Evolutionary conservation across 495 filamentous ascomycete species (phyloP).

Genomic region (Penicilliopsis zonata): DNA sequence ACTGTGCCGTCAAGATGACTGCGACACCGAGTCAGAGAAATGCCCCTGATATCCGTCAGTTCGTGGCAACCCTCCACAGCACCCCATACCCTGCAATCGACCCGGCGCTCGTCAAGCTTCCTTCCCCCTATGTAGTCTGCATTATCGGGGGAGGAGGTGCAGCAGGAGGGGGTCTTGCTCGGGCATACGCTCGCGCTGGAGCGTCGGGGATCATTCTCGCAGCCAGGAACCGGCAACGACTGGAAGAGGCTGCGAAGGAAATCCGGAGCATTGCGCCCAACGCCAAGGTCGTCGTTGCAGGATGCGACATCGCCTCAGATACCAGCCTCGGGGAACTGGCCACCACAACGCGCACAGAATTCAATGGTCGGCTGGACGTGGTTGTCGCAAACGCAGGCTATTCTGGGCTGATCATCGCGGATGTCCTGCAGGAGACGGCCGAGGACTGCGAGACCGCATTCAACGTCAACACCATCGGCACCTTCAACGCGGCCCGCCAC

Average conservation of each 20-base stretch:
- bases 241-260: conserved; percentile 16
- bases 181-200: conserved; percentile 26
- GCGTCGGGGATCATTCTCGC: conserved; percentile 29
- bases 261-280: conserved; percentile 15
- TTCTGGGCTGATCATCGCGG: conserved; percentile 16
- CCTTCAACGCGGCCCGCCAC: conserved; percentile 23
- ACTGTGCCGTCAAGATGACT: too few relatives aligned
- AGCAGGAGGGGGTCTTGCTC: conserved; percentile 28
- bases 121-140: conserved; percentile 25
- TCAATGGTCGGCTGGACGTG: conserved; percentile 25
- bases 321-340: conserved; percentile 19
- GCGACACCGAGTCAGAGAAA: too few relatives aligned
- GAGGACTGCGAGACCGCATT: conserved; percentile 26
- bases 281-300: conserved; percentile 12
- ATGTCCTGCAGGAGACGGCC: conserved; percentile 16
- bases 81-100: conserved; percentile 32
- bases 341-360: conserved; percentile 12
- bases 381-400: conserved; percentile 32
- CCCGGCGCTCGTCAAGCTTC: conserved; percentile 15
- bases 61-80: conserved; percentile 19
- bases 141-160: conserved; percentile 36
- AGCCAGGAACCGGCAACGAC: conserved; percentile 15
- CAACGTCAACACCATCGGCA: conserved; percentile 30
- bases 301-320: conserved; percentile 27
- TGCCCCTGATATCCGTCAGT: too few relatives aligned